phyloP scores from a whole-genome alignment of 805 yeast genomes.

The Myxozyma melibiosi region DNA sequence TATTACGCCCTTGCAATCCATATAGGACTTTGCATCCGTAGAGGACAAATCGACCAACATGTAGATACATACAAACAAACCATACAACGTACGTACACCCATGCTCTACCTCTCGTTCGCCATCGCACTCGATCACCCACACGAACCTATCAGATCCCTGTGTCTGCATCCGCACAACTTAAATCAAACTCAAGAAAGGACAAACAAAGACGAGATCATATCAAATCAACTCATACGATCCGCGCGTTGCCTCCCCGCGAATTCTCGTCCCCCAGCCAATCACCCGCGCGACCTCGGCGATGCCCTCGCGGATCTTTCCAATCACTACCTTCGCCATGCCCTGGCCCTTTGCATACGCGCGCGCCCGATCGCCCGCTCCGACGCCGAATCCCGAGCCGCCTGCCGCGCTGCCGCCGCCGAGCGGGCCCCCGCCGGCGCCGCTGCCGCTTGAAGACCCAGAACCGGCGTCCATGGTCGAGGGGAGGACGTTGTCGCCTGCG shows the following conservation, averaged over 20 bases:
- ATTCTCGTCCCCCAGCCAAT: slow-evolving; percentile 30
- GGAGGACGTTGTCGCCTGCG: slow-evolving; percentile 87
- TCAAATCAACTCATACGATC: slow-evolving; percentile 14
- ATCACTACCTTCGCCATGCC: slow-evolving; percentile 33
- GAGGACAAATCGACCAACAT: too few species aligned
- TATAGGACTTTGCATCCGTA: too few species aligned
- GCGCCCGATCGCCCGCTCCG: background rate
- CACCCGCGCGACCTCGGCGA: slow-evolving; percentile 31
- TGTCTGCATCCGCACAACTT: too few species aligned
- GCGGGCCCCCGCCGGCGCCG: background rate
- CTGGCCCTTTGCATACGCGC: slow-evolving; percentile 17
- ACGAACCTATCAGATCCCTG: too few species aligned
- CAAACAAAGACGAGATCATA: background rate
- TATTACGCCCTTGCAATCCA: too few species aligned
- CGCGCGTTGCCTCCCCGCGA: slow-evolving; percentile 18
- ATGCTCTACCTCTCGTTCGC: too few species aligned
- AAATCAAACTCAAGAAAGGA: background rate
- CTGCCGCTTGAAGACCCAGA: background rate
- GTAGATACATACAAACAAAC: too few species aligned
- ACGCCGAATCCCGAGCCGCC: background rate
- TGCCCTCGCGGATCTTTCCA: slow-evolving; percentile 30
- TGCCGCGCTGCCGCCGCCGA: background rate
- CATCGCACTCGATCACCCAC: too few species aligned
- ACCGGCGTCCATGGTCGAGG: slow-evolving; percentile 44
- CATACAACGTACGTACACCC: too few species aligned